A percentile compares a stretch with the other conserved stretches of the same genome.
phyloP scores from a whole-genome alignment of 306 rosid genomes.

The Pueraria montana region DNA sequence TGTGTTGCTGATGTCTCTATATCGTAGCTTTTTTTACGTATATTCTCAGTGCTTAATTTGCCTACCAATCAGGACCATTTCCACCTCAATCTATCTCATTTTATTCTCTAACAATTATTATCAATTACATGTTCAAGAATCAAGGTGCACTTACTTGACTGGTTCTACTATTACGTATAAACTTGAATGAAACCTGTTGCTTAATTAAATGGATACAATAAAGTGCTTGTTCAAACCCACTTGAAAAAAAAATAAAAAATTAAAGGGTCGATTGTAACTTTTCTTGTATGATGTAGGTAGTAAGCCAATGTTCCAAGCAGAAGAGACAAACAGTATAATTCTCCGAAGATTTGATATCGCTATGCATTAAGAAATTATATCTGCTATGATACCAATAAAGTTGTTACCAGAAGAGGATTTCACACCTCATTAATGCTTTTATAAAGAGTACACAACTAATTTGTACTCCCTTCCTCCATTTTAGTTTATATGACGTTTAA shows the following conservation, averaged over 20 bases:
- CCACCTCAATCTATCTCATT: constrained; percentile 18
- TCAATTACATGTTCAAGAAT: background rate
- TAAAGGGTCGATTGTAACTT: background rate
- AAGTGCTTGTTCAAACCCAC: background rate
- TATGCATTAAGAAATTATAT: background rate
- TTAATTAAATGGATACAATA: background rate
- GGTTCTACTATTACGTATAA: constrained; percentile 2
- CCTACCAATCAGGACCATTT: constrained; percentile 12
- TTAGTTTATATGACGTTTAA: no score
- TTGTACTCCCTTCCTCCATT: no score
- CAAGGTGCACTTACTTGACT: background rate
- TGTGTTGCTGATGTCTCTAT: constrained; percentile 20
- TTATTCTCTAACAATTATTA: constrained; percentile 1
- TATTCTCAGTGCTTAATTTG: background rate
- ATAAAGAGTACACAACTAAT: no score
- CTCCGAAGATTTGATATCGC: background rate
- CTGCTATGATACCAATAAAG: background rate
- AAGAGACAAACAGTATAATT: background rate
- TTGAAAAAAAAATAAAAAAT: background rate
- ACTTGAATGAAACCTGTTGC: background rate
- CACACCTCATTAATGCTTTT: background rate
- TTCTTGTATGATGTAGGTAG: background rate
- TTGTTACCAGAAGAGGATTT: background rate
- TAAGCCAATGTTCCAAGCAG: background rate
- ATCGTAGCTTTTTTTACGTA: background rate